A percentile compares a stretch with the other conserved stretches of the same genome.
Evolutionary conservation across 2,329 filamentous ascomycete genomes (phyloP).

Genomic region (Clonostachys chloroleuca): DNA sequence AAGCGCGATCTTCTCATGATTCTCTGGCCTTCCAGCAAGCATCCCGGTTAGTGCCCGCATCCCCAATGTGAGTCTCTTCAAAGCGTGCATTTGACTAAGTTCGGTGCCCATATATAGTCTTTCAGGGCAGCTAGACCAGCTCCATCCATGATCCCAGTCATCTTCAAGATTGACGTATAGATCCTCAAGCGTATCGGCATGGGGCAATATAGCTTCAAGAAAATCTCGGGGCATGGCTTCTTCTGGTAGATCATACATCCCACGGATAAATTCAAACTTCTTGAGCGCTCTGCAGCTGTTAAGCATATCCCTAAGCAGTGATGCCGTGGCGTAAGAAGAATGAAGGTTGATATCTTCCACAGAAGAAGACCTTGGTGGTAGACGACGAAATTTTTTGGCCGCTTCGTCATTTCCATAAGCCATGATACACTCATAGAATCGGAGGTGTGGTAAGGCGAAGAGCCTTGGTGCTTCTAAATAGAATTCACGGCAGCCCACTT

Average conservation of each 20-base stretch:
- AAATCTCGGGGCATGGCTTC: conserved; percentile 1
- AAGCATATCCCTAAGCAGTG: not conserved
- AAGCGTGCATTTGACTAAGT: not conserved
- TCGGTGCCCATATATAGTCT: not conserved
- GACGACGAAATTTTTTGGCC: too few species aligned
- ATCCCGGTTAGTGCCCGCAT: not conserved
- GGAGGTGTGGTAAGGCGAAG: too few species aligned
- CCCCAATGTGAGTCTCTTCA: not conserved
- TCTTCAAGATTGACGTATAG: conserved; percentile 5
- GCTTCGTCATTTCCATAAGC: too few species aligned
- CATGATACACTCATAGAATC: too few species aligned
- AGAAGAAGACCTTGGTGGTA: too few species aligned
- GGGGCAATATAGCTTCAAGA: conserved; percentile 2
- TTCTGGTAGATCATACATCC: too few species aligned
- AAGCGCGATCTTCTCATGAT: not conserved
- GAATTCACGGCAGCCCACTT: too few species aligned
- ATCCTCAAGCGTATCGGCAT: conserved; percentile 3
- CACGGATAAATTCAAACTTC: not conserved
- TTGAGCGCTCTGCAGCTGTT: not conserved
- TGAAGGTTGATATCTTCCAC: too few species aligned
- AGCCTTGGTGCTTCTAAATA: too few species aligned
- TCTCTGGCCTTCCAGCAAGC: not conserved
- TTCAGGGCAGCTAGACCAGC: not conserved
- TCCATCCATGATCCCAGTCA: conserved; percentile 1
- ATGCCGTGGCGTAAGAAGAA: too few species aligned